A percentile compares a stretch with the other conserved stretches of the same genome.
These are phyloP conservation scores for Aspergillus fijiensis DNA, from an alignment of 2,329 filamentous ascomycete species.

Conservation along the genomic window DNA sequence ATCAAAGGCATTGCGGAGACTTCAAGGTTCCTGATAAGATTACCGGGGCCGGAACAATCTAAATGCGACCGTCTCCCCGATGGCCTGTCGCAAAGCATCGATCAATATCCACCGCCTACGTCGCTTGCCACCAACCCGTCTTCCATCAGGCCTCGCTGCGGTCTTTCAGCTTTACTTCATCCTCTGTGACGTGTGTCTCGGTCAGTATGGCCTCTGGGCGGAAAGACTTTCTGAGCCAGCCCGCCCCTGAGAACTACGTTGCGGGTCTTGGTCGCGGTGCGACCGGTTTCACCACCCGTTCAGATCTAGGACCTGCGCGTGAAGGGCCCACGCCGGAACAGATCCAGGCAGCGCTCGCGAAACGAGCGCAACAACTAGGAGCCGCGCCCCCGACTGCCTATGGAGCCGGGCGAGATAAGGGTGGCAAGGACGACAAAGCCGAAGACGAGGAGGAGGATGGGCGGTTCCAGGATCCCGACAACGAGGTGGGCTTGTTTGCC, in stretches of 20 bases:
- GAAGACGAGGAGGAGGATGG: constrained; percentile 74
- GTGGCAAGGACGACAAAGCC: constrained; percentile 60
- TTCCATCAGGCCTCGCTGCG: background rate
- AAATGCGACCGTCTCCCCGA: constrained; percentile 11
- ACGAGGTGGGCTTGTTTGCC: constrained; percentile 92
- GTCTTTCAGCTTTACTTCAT: background rate
- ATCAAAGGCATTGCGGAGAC: constrained; percentile 18
- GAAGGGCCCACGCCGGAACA: constrained; percentile 97
- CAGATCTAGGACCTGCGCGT: constrained; percentile 89
- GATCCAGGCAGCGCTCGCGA: constrained; percentile 95
- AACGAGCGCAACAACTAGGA: constrained; percentile 80
- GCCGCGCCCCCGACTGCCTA: constrained; percentile 70
- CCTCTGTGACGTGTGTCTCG: constrained; percentile 1
- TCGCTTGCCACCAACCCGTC: background rate
- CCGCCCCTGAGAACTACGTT: constrained; percentile 83
- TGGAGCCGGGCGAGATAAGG: constrained; percentile 70
- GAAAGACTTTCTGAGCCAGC: constrained; percentile 87
- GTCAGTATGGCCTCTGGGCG: constrained; percentile 57
- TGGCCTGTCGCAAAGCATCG: constrained; percentile 7
- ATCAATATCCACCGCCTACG: background rate
- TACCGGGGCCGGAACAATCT: constrained; percentile 20
- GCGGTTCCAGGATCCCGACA: constrained; percentile 92
- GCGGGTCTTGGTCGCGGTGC: constrained; percentile 96
- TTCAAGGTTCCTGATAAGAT: constrained; percentile 18
- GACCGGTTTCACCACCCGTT: constrained; percentile 95